Evolutionary conservation across 2,329 filamentous ascomycete genomes (phyloP).

Genomic region (Fusarium cyanostomum): DNA sequence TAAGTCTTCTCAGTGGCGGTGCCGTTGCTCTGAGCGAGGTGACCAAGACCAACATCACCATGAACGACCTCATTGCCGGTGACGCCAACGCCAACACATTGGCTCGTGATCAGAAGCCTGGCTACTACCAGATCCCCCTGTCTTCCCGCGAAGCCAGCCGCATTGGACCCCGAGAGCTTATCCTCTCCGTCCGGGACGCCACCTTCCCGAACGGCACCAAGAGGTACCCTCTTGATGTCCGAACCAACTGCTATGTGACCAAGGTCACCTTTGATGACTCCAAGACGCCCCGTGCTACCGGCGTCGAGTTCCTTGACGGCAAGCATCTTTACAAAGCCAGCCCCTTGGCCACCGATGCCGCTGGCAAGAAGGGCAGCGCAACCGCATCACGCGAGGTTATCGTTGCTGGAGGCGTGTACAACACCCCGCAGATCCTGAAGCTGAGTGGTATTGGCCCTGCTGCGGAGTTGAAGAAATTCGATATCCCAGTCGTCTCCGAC

Average conservation of each 20-base stretch:
- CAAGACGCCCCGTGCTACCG: conserved; percentile 43
- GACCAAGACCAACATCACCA: conserved; percentile 21
- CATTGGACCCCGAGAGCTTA: conserved; percentile 64
- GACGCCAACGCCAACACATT: conserved; percentile 35
- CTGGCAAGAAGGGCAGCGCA: conserved; percentile 29
- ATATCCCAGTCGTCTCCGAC: conserved; percentile 56
- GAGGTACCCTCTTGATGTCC: conserved; percentile 35
- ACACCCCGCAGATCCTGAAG: conserved; percentile 62
- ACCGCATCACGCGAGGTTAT: conserved; percentile 57
- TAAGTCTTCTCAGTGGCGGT: conserved; percentile 24
- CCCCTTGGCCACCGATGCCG: conserved; percentile 16
- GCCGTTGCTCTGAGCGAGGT: conserved; percentile 18
- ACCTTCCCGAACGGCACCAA: conserved; percentile 29
- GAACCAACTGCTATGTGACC: conserved; percentile 45
- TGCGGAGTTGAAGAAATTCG: conserved; percentile 52
- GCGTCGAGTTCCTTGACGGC: conserved; percentile 47
- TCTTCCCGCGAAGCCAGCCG: conserved; percentile 61
- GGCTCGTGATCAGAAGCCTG: conserved; percentile 34
- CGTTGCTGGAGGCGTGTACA: conserved; percentile 59
- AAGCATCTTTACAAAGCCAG: conserved; percentile 36
- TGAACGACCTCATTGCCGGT: conserved; percentile 28
- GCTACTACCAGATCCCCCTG: conserved; percentile 67
- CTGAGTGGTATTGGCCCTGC: conserved; percentile 60
- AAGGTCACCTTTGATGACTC: conserved; percentile 50
- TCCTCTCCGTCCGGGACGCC: conserved; percentile 49